Conservation (phyloP, 2,329 filamentous ascomycete species). For the Talaromyces islandicus region DNA sequence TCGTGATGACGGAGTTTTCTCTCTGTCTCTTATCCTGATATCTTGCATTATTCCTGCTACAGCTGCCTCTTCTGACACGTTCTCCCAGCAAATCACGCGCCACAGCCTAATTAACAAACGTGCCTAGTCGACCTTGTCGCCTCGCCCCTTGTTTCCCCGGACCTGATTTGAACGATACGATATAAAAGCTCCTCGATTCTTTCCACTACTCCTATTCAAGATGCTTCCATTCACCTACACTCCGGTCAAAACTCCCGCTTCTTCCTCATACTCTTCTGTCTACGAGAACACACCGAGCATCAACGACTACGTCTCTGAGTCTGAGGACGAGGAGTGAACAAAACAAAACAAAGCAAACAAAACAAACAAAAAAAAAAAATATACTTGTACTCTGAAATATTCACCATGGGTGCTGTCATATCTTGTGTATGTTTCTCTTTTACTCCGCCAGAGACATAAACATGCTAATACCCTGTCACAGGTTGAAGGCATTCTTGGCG, state of each 20-base stretch:
- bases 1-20: not conserved
- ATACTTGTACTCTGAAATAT: not conserved
- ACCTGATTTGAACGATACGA: not conserved
- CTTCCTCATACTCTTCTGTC: not conserved
- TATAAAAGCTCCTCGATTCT: not conserved
- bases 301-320: slow-evolving; percentile 9
- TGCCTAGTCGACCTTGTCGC: not conserved
- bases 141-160: not conserved
- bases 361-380: not conserved
- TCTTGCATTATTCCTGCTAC: not conserved
- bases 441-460: not conserved
- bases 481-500: slow-evolving; percentile 54
- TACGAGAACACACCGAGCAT: slow-evolving; percentile 1
- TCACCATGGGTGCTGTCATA: slow-evolving; percentile 73
- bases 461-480: slow-evolving; percentile 26
- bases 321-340: slow-evolving; percentile 6
- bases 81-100: not conserved
- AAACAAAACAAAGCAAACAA: not conserved
- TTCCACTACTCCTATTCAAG: not conserved
- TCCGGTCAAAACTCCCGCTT: not conserved
- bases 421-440: slow-evolving; percentile 63
- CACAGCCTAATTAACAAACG: not conserved
- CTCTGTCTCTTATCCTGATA: not conserved
- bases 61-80: not conserved
- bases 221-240: not conserved